These are phyloP conservation scores for Diutina neorugosa DNA, from an alignment of 1,139 yeast genomes.

Conservation along the genomic window DNA sequence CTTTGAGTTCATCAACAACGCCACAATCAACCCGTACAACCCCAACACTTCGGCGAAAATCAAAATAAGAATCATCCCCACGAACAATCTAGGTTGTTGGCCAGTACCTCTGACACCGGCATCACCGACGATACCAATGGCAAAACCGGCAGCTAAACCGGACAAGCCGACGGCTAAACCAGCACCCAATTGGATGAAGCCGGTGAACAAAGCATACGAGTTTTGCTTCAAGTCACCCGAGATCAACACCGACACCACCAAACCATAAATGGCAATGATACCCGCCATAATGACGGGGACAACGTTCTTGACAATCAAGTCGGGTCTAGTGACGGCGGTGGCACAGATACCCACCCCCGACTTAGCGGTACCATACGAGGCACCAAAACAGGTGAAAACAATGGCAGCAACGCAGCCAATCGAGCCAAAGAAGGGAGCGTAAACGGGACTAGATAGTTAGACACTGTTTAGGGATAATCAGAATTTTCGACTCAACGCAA, in stretches of 20 bases:
- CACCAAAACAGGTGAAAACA: conserved; percentile 97
- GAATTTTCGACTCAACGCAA: neutral
- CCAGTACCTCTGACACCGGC: conserved; percentile 97
- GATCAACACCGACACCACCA: conserved; percentile 92
- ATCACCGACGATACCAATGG: conserved; percentile 97
- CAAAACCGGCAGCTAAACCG: conserved; percentile 96
- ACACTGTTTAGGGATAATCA: neutral
- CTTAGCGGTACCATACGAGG: conserved; percentile 98
- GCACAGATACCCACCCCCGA: conserved; percentile 99
- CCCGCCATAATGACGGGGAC: conserved; percentile 99
- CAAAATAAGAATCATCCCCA: conserved; percentile 92
- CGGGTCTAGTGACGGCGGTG: conserved; percentile 95
- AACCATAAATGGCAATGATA: conserved; percentile 97
- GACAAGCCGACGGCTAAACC: conserved; percentile 96
- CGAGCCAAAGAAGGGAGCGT: conserved; percentile 92
- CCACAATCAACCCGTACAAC: conserved; percentile 94
- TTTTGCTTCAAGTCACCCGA: conserved; percentile 81
- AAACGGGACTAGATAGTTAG: conserved; percentile 44
- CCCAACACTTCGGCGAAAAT: conserved; percentile 99
- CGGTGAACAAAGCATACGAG: conserved; percentile 82
- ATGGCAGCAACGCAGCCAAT: conserved; percentile 99
- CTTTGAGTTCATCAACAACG: conserved; percentile 91
- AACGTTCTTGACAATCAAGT: conserved; percentile 75
- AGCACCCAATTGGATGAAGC: conserved; percentile 96
- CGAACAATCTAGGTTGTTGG: conserved; percentile 94